Evolutionary conservation across 140 eudicot genomes (phyloP).

Genomic region (Ambrosia hybrid): DNA sequence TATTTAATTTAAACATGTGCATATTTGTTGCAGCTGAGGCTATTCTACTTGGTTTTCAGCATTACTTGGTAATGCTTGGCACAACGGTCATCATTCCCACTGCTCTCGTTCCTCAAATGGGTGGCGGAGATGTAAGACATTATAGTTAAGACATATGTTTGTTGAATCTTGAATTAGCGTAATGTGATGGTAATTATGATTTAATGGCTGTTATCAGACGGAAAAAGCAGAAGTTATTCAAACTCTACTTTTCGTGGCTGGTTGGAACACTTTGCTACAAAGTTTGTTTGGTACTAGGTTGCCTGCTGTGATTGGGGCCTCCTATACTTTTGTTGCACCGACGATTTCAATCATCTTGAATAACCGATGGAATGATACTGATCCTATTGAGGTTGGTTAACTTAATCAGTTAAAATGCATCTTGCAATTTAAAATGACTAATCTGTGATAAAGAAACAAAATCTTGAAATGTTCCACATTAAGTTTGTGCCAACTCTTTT

Average conservation of each 20-base stretch:
- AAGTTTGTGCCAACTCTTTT: not conserved
- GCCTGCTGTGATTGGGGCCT: conserved; percentile 69
- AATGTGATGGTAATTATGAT: not conserved
- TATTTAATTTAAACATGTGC: not conserved
- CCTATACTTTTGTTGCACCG: conserved; percentile 82
- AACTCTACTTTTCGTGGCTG: conserved; percentile 68
- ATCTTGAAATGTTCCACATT: not conserved
- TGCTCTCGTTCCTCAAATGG: conserved; percentile 83
- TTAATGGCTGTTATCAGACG: conserved; percentile 30
- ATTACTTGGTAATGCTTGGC: conserved; percentile 71
- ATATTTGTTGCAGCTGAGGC: conserved; percentile 66
- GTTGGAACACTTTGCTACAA: conserved; percentile 60
- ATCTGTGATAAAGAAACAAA: not conserved
- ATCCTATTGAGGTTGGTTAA: conserved; percentile 68
- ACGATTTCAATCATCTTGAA: conserved; percentile 83
- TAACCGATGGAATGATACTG: conserved; percentile 65
- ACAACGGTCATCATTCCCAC: conserved; percentile 68
- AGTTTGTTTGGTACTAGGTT: conserved; percentile 61
- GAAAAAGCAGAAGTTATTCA: conserved; percentile 69
- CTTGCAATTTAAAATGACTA: too few relatives aligned
- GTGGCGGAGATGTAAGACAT: conserved; percentile 66
- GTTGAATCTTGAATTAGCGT: conserved; percentile 1
- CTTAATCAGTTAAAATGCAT: not conserved
- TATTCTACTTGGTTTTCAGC: conserved; percentile 67
- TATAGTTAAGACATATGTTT: not conserved